Conservation (phyloP, 2,329 filamentous ascomycete species). For the Fusarium verrucosum region DNA sequence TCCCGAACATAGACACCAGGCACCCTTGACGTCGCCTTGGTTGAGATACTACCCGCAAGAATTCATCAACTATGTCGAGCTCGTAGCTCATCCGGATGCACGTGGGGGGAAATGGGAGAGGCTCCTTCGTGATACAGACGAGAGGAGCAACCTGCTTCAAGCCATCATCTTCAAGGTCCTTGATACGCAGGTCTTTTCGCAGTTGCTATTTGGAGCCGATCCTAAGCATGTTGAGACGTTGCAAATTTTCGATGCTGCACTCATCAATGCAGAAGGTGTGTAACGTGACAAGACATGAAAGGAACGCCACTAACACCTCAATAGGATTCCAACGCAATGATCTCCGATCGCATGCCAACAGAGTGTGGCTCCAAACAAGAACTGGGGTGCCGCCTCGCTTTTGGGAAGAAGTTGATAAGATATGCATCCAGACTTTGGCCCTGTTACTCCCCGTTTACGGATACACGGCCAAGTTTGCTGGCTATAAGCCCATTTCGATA, state of each 20-base stretch:
- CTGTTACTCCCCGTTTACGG: conserved; percentile 43
- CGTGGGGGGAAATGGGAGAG: conserved; percentile 43
- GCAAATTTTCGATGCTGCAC: conserved; percentile 34
- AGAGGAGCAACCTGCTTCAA: conserved; percentile 42
- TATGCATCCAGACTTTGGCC: conserved; percentile 35
- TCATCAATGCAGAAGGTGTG: conserved; percentile 45
- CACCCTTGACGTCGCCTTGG: conserved; percentile 39
- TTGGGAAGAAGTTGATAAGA: conserved; percentile 46
- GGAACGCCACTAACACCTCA: conserved; percentile 5
- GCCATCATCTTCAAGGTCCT: conserved; percentile 47
- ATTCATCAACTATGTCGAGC: conserved; percentile 41
- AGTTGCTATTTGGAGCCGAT: conserved; percentile 47
- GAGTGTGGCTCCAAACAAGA: conserved; percentile 35
- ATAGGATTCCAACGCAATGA: conserved; percentile 46
- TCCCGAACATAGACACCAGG: neutral
- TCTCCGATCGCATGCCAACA: conserved; percentile 42
- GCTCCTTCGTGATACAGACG: conserved; percentile 36
- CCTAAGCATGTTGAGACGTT: conserved; percentile 39
- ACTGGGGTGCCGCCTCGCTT: conserved; percentile 41
- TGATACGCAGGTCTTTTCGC: conserved; percentile 42
- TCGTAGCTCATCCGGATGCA: conserved; percentile 45
- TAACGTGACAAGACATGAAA: neutral
- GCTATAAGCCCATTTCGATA: conserved; percentile 8
- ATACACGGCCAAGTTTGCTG: conserved; percentile 23
- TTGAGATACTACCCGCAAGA: conserved; percentile 26